Evolutionary conservation across 345 rosid genomes (phyloP), one percentile per base, ranked within the genome.

Genomic region (Pugionium dolabratum): DNA sequence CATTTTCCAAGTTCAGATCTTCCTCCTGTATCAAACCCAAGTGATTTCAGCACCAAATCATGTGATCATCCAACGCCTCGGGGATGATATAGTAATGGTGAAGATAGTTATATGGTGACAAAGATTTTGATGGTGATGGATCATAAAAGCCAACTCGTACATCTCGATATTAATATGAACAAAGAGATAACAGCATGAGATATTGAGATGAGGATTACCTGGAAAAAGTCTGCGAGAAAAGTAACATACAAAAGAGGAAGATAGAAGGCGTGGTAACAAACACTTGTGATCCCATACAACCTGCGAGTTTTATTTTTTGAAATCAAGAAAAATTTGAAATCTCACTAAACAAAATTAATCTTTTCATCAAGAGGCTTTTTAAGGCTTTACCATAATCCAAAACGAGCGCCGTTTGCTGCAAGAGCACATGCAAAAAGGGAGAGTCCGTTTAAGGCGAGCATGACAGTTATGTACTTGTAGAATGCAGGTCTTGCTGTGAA

Each of bases 201-300:
- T 26, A 28, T 29, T 59, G 11, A 52, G 45, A 55, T 47, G 65
- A 49, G 42, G 6, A 10, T 60, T 61, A 89, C 98, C 96, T 81
- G 91, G 84, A 93, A 93, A 71, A 93, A 93, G 84, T 93, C 98
- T 4, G 91, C 89, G 48, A 90, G 82, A 54, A 93, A 93, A 27
- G 91, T 93, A 28, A 78, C 35, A 54, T 88, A 86, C 32, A 90
- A 52, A 66, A 90, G 92, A 39, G 97, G 98, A 36, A 93, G 90
- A 80, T 90, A 93, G 41, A 88, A 90, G 39, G 92, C 85, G 67
- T 88, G 97, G 79, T 93, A 90, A 85, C 86, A 84, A 54, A 88
- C 81, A 51, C 76, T 80, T 57, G 92, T 77, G 66, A 76, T 73
- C 25, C 86, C 82, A 47, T 85, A 93, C 75, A 93, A 72, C 98